Evolutionary conservation across 2,329 filamentous ascomycete species (phyloP), one percentile per base, ranked within the genome.

Genomic region (Penicillium sp.): DNA sequence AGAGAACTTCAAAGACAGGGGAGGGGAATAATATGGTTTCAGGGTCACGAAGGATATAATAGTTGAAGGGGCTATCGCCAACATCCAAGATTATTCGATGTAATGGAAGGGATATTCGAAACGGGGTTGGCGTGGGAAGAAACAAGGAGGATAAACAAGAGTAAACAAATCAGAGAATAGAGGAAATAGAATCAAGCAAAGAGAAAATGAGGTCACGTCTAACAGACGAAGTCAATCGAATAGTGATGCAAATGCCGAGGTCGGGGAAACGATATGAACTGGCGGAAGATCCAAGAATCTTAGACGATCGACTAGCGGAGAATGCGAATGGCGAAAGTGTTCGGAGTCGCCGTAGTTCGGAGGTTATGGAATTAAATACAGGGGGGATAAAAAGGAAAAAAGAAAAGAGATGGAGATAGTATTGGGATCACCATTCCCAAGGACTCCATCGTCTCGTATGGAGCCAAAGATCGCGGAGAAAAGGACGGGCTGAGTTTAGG

Each of bases 381-480:
- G 7, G 8, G 24, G 9, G 24, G 24, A 4, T 11, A 14, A 35
- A 10, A 28, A 42, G 34, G 23, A 46, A 37, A 37, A n/a, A 39
- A 29, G 24, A 29, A 35, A 40, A 36, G 41, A 28, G 44, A n/a
- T n/a, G n/a, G n/a, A 24, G 42, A 47, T 44, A 40, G 44, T 40
- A 56, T 58, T 58, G 47, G 47, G 55, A 57, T 57, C 56, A 57
- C 47, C 56, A 42, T 49, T 49, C 50, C 27, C 36, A 45, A 42
- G 48, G 45, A 40, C 48, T 51, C 54, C 46, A 54, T 55, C 58
- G 58, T 60, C 59, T 50, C 43, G 31, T 49, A 47, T 54, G 35
- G 40, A 57, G 39, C 44, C 35, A 49, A 51, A 61, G 57, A 57
- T 61, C 62, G 56, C 50, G 54, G 49, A 57, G 51, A 54, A 50